phyloP scores from a whole-genome alignment of 2,329 filamentous ascomycete species.

The Hansfordia pulvinata region DNA sequence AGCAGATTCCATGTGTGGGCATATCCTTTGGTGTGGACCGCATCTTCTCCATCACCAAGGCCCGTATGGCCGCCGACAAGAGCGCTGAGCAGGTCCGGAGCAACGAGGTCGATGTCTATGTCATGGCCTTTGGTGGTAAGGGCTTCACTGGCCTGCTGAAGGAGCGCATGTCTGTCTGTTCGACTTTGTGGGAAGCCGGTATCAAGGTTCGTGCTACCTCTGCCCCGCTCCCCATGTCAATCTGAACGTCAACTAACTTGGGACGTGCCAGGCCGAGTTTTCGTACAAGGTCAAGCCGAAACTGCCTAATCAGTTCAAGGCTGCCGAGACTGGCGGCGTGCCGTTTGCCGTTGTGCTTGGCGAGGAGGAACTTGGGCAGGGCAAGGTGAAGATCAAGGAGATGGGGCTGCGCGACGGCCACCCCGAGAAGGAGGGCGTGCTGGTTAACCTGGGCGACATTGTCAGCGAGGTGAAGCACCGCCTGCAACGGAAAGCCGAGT shows the following conservation, averaged over 20 bases:
- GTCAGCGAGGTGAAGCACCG: slow-evolving; percentile 44
- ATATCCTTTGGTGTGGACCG: slow-evolving; percentile 70
- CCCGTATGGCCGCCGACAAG: slow-evolving; percentile 38
- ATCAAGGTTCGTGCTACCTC: slow-evolving; percentile 49
- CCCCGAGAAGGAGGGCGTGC: slow-evolving; percentile 77
- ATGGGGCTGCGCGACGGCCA: slow-evolving; percentile 61
- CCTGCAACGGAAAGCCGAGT: slow-evolving; percentile 21
- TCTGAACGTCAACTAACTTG: no score
- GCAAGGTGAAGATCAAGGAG: slow-evolving; percentile 80
- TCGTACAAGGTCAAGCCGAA: slow-evolving; percentile 84
- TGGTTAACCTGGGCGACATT: slow-evolving; percentile 52
- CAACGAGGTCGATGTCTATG: slow-evolving; percentile 77
- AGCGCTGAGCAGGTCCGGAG: slow-evolving; percentile 36
- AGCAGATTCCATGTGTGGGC: slow-evolving; percentile 62
- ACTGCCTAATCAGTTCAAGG: slow-evolving; percentile 80
- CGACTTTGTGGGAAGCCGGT: slow-evolving; percentile 70
- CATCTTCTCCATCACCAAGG: slow-evolving; percentile 67
- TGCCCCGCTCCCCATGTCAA: no score
- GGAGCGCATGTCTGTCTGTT: slow-evolving; percentile 72
- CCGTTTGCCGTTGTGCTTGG: slow-evolving; percentile 84
- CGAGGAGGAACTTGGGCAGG: slow-evolving; percentile 73
- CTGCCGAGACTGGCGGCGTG: slow-evolving; percentile 64
- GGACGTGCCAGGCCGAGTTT: slow-evolving; percentile 58
- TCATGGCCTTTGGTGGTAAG: slow-evolving; percentile 90
- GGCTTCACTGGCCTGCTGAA: slow-evolving; percentile 67